Evolutionary conservation across 2,329 filamentous ascomycete species (phyloP).

Genomic region (Podosphaera fusca): DNA sequence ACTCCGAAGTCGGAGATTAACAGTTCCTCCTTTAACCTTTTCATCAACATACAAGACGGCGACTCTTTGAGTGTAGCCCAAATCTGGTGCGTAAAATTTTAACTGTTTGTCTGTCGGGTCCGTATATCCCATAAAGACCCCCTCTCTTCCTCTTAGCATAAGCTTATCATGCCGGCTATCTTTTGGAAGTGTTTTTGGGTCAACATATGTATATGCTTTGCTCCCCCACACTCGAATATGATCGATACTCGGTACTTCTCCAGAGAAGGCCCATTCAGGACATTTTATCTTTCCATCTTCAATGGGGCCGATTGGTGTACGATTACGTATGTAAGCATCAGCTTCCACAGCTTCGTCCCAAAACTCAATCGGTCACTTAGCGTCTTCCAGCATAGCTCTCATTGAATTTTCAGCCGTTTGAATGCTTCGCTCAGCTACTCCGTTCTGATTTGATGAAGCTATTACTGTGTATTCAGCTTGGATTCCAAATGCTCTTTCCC

Average conservation of each 20-base stretch:
- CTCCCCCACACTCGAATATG: no score
- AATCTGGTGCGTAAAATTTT: conserved; percentile 1
- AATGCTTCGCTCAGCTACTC: neutral
- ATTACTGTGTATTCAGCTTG: neutral
- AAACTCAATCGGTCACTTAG: neutral
- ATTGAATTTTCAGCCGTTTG: neutral
- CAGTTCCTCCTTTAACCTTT: neutral
- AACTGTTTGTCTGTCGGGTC: neutral
- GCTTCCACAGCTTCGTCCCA: neutral
- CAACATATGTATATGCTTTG: no score
- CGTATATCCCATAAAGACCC: neutral
- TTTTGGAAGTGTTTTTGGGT: no score
- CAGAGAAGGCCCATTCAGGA: neutral
- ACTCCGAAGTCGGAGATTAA: neutral
- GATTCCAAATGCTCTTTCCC: neutral
- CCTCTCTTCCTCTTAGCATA: no score
- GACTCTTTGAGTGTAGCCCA: neutral
- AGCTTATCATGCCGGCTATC: no score
- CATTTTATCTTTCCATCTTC: neutral
- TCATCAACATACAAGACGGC: neutral
- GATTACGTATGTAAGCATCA: neutral
- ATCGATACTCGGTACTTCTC: neutral
- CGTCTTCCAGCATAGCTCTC: neutral
- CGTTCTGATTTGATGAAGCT: neutral
- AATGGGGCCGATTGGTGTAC: neutral